Percentiles rank a stretch among this genome's conserved stretches.
phyloP scores from a whole-genome alignment of 352 stramenopile genomes.

The Phytopythium aichiense region DNA sequence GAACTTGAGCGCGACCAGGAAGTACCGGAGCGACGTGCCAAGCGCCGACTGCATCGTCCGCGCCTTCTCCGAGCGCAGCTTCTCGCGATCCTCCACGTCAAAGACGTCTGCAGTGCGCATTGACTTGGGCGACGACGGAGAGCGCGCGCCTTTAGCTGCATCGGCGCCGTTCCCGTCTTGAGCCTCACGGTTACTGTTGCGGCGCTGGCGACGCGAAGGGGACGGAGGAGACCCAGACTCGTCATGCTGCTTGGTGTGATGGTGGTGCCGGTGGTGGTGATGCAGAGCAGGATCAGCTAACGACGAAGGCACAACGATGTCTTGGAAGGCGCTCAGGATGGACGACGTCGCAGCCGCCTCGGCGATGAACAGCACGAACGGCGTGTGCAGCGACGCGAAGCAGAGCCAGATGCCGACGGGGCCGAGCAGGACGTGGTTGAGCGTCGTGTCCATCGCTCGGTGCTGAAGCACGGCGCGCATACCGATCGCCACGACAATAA shows the following conservation, averaged over 20 bases:
- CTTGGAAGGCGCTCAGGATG: constrained; percentile 75
- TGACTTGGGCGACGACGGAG: constrained; percentile 24
- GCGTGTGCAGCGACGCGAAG: constrained; percentile 81
- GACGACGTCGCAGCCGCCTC: constrained; percentile 69
- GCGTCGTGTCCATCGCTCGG: constrained; percentile 56
- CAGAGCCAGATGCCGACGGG: constrained; percentile 82
- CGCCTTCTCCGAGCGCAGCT: constrained; percentile 65
- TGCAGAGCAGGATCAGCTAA: background rate
- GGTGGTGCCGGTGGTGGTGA: background rate
- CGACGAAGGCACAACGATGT: constrained; percentile 37
- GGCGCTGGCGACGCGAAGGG: background rate
- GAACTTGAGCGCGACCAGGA: constrained; percentile 64
- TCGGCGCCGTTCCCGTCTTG: background rate
- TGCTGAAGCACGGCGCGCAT: constrained; percentile 65
- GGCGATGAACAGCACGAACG: constrained; percentile 71
- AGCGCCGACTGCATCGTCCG: constrained; percentile 56
- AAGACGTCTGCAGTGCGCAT: constrained; percentile 57
- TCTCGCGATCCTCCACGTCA: constrained; percentile 82
- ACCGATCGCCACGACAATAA: constrained; percentile 64
- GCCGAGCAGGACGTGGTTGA: constrained; percentile 67
- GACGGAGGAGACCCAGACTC: background rate
- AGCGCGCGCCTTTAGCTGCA: background rate
- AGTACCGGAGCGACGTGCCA: constrained; percentile 68
- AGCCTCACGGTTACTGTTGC: background rate
- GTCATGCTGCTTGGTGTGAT: background rate